phyloP scores from a whole-genome alignment of 768 basidiomycete species.

The Exidia glandulosa region DNA sequence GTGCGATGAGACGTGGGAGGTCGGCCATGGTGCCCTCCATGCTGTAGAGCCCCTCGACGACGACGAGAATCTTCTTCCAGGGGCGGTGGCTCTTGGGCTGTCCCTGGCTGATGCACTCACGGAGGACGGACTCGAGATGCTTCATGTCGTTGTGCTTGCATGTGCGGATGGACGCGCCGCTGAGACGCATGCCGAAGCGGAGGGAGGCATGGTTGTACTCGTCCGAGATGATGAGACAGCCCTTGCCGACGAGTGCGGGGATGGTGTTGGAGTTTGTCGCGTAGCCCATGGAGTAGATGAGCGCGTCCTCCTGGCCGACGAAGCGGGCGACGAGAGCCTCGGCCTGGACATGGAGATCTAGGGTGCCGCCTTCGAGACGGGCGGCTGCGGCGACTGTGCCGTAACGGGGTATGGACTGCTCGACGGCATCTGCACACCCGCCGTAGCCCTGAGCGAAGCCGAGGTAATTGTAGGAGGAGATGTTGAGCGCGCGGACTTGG shows the following conservation, averaged over 20 bases:
- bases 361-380: conserved; percentile 75
- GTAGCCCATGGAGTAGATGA: conserved; percentile 94
- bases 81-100: conserved; percentile 97
- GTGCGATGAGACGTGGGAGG: conserved; percentile 67
- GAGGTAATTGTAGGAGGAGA: conserved; percentile 98
- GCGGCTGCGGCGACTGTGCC: conserved; percentile 70
- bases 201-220: conserved; percentile 95
- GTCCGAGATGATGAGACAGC: conserved; percentile 91
- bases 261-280: conserved; percentile 91
- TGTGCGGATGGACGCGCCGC: conserved; percentile 79
- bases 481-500: conserved; percentile 82
- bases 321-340: conserved; percentile 88
- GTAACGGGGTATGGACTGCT: conserved; percentile 69
- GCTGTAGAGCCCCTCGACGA: conserved; percentile 92
- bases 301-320: conserved; percentile 78
- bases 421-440: conserved; percentile 90
- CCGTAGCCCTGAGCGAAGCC: conserved; percentile 93
- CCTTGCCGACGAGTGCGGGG: conserved; percentile 82
- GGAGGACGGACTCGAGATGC: conserved; percentile 65
- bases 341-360: conserved; percentile 67
- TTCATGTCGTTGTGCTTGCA: conserved; percentile 97
- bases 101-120: conserved; percentile 91
- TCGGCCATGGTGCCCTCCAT: conserved; percentile 97
- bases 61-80: conserved; percentile 94
- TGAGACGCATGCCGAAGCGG: conserved; percentile 80